Evolutionary conservation across 228 moss, liverwort and hornwort species (phyloP), one percentile per base, ranked within the genome.

Genomic region (Sphagnum fallax): DNA sequence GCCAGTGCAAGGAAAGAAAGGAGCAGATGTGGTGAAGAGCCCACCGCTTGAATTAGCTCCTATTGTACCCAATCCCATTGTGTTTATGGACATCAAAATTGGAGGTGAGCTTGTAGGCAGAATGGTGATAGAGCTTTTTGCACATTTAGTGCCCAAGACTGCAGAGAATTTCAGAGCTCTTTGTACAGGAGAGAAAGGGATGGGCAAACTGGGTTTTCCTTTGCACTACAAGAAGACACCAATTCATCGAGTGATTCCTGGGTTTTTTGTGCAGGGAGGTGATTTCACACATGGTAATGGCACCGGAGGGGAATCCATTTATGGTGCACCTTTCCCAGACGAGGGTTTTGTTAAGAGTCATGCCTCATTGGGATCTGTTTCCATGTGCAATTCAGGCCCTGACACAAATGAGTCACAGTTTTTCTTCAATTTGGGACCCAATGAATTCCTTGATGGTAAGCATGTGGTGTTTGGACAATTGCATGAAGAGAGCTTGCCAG

Each of bases 381-480:
- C 85, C 32, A 86, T 86, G 85, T 86, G 77, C 48, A 86, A 82
- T 0, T 60, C 4, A 0, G 77, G 80, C 4, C 75, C 75, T 16
- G 79, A 86, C 0, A 75, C 85, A 48, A 86, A 86, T 67, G 82
- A 82, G 14, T 82, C 82, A 6, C 82, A 79, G 18, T 86, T 82
- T 63, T 86, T 79, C 58, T 77, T 86, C 50, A 86, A 86, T n/a
- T 67, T 86, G 16, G 77, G 55, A 66, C 70, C 85, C 9, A 86
- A 86, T 69, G 64, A 18, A 5, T 82, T 79, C 52, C 86, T 86
- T 16, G 73, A 86, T 73, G 71, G 80, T 2, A 70, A 52, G 52
- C 86, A 86, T 71, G 80, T 86, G 0, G 86, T 86, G 4, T 86
- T 86, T 75, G 82, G 86, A 49, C 82, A 86, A 65, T 65, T 82